Evolutionary conservation across 768 basidiomycete genomes (phyloP), one percentile per base, ranked within the genome.

Genomic region (Russula ochroleuca): DNA sequence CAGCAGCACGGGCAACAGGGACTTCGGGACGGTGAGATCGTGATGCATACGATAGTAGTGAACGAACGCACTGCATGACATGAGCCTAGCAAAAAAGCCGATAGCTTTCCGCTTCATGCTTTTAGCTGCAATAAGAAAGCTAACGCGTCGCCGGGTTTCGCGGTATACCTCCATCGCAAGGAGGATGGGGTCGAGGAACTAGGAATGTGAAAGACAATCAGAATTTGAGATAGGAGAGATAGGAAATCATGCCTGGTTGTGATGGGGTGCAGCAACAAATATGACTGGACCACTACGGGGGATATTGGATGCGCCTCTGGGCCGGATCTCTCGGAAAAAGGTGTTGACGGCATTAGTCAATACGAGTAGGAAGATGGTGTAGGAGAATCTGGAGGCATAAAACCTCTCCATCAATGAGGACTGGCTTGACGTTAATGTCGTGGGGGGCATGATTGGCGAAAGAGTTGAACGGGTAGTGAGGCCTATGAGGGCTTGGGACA

Each of bases 261-360:
- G 85, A 74, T 97, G 95, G 40, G 94, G 94, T 8, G 91, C 95
- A 53, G 84, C 94, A 52, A 94, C 95, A 74, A 98, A 95, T 69
- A 98, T 91, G 61, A 96, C 84, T 5, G 96, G 90, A 0, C 94
- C 96, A 63, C 89, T 81, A 59, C 80, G 81, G 31, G 95, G 95
- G 63, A 98, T 91, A 73, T 97, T 90, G 81, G 87, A 97, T 33
- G 94, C 88, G 51, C 96, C 92, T 74, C 96, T 80, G 1, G 94
- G 91, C 61, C 95, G 83, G 68, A 98, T 87, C 76, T 98, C 95
- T 67, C 95, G 80, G 79, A 98, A 98, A 80, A 98, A 98, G 67
- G 98, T 85, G 75, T 89, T 88, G 65, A 90, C 91, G 59, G 95
- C 81, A 8, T 80, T 78, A 57, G 89, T 78, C 92, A 90, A 96